These are phyloP conservation scores for Boletus barrowsii DNA, from an alignment of 768 basidiomycete genomes.

Conservation along the genomic window DNA sequence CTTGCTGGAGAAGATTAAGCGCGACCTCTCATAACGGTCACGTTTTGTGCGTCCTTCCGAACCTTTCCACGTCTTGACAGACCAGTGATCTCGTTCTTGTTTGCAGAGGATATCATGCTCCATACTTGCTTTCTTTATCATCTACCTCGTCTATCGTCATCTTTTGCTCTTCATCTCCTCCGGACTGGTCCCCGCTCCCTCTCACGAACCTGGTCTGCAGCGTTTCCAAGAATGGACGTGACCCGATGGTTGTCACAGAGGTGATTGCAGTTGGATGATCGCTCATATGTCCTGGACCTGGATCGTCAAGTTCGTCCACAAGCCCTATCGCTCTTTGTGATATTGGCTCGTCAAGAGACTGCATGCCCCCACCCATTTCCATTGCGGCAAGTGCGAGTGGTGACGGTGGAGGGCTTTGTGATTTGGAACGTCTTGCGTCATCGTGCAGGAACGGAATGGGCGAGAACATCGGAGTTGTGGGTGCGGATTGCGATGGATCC, in stretches of 20 bases:
- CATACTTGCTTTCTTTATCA: conserved; percentile 60
- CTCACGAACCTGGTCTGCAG: conserved; percentile 66
- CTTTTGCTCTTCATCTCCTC: conserved; percentile 26
- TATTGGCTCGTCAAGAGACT: conserved; percentile 35
- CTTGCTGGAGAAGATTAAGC: conserved; percentile 83
- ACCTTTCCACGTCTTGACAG: background rate
- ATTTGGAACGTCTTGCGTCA: conserved; percentile 76
- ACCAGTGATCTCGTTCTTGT: background rate
- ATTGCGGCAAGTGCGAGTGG: conserved; percentile 53
- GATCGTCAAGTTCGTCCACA: conserved; percentile 85
- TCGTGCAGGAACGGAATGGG: conserved; percentile 86
- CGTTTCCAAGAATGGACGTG: conserved; percentile 51
- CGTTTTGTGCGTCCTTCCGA: conserved; percentile 2
- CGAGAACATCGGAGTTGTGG: conserved; percentile 80
- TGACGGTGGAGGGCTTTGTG: conserved; percentile 75
- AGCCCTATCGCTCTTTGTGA: conserved; percentile 60
- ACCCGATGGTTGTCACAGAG: conserved; percentile 51
- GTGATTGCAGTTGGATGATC: conserved; percentile 72
- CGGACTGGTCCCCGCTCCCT: conserved; percentile 35
- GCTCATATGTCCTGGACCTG: conserved; percentile 79
- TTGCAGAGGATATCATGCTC: background rate
- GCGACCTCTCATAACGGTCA: conserved; percentile 40
- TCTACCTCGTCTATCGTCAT: conserved; percentile 41
- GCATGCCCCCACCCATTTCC: conserved; percentile 33
- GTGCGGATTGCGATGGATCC: conserved; percentile 51